Base-by-base conservation (phyloP, 2,329 filamentous ascomycete genomes). In the Hymenoscyphus fructigenus region DNA sequence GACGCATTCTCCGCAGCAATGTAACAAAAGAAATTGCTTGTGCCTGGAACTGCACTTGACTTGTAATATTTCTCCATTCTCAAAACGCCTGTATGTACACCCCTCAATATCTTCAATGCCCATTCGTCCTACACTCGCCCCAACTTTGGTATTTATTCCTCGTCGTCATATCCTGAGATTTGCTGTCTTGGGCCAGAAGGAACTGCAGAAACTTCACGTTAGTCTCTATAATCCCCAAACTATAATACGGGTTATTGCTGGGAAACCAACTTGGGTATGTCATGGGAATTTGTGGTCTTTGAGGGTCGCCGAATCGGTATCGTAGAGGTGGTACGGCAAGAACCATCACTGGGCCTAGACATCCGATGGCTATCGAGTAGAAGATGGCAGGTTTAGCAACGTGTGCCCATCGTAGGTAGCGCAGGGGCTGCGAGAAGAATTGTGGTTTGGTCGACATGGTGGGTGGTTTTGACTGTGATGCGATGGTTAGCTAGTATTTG, bases 371-470 rank as follows among this genome's bases (percentile, higher is more conserved):
- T 74, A 92, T 81, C 73, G 91, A 92, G 85, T 88, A 98, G 84
- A 97, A 96, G 81, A 93, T 90, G 66, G 93, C 93, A 60, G 95
- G 95, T 78, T 91, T 91, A 79, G 95, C 90, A 80, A 92, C 89
- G 60, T 91, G 85, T 61, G 93, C 88, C 92, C 93, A 98, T 79
- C 89, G 89, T 75, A 91, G 80, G 87, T 97, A 98, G 74, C 88
- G 88, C 77, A 96, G 75, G 69, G 95, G 95, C 66, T 86, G 84
- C 71, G 87, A 85, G 88, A 90, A 97, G 90, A 99, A 97, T 74
- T 84, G 83, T 73, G 92, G 90, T 63, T 85, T 83, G 66, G 79
- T 74, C 68, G 86, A 84, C 89, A 93, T 93, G 69, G 70, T 81
- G 76, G 69, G 23, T 53, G 20, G 20, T 5, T 53, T 53, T 53